Base-by-base conservation (phyloP, 192 early-diverging fungal species). In the Coemansia asiatica region DNA sequence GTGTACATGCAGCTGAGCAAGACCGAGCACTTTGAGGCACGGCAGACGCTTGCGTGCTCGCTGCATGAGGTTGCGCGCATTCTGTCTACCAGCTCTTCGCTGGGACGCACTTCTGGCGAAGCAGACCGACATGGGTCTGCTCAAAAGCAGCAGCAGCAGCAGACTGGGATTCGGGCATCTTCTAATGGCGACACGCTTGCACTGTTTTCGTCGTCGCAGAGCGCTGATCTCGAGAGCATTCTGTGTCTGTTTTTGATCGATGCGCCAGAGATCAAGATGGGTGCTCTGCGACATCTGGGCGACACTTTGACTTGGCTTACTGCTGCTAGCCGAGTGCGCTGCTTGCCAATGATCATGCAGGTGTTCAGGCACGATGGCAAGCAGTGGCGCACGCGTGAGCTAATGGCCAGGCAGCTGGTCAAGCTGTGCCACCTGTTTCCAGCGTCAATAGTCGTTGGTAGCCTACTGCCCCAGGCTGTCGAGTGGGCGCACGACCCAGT, bases 371-470 rank as follows among this genome's bases (percentile, higher is more conserved):
- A 88, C 55, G 85, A 90, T 50, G 87, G 84, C 49, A 83, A 73
- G 48, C 87, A 89, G 60, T 92, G 91, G 91, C 84, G 90, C 15
- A 75, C 89, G 28, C 79, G 91, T 38, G 87, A 92, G 66, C 82
- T 86, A 29, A 81, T 92, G 68, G 86, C 89, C 3, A 68, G 67
- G 26, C 91, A 92, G 67, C 61, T 92, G 15, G 79, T 87, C 7
- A 77, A 74, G 8, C 74, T 92, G 31, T 88, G 88, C 44, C 72
- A 83, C 23, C 60, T 90, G 26, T 89, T 87, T 58, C 83, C 89
- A 15, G 83, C 83, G 0, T 63, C 77, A 4, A 75, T 82, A 53
- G 85, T 91, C 0, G 81, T 92, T 7, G 78, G 83, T 60, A 82
- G 88, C 29, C 66, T 92, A 29, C 61, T 92, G 59, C 91, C 91